Conservation (phyloP, 345 rosid species). For the Lumnitzera littorea region DNA sequence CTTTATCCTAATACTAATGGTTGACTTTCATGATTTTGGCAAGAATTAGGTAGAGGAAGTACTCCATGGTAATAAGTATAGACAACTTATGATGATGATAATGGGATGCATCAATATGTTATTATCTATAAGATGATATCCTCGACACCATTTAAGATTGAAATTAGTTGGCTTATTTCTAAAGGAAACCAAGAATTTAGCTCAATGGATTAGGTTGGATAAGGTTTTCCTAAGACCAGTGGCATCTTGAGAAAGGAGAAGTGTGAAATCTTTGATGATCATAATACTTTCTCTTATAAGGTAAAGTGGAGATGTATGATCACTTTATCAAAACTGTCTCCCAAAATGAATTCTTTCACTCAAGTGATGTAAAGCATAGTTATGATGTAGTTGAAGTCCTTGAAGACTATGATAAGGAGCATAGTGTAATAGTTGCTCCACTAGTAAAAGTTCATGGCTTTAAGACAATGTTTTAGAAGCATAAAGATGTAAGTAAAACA, state of each 20-base stretch:
- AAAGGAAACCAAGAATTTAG: background rate
- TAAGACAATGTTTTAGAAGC: conserved; percentile 30
- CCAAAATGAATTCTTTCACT: conserved; percentile 29
- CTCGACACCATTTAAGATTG: conserved; percentile 2
- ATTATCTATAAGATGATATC: conserved; percentile 5
- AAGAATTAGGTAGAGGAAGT: conserved; percentile 5
- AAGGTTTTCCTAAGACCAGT: conserved; percentile 3
- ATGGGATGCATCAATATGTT: conserved; percentile 11
- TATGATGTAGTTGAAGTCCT: conserved; percentile 47
- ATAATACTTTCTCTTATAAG: conserved; percentile 6
- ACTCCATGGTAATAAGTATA: too few species aligned
- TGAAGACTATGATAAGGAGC: conserved; percentile 34
- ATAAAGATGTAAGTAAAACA: conserved; percentile 20
- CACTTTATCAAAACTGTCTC: conserved; percentile 40
- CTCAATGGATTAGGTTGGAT: background rate
- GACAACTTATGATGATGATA: conserved; percentile 4
- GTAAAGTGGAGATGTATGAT: conserved; percentile 25
- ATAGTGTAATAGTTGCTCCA: conserved; percentile 27
- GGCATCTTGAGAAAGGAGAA: conserved; percentile 3
- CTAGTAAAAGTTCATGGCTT: conserved; percentile 39
- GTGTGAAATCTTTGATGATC: background rate
- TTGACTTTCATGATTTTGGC: conserved; percentile 11
- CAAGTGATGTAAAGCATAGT: conserved; percentile 25
- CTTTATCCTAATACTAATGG: background rate
- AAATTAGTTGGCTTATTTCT: conserved; percentile 10